Percentiles rank a stretch among this genome's conserved stretches.
phyloP scores from a whole-genome alignment of 495 filamentous ascomycete genomes.

The Podospora appendiculata region DNA sequence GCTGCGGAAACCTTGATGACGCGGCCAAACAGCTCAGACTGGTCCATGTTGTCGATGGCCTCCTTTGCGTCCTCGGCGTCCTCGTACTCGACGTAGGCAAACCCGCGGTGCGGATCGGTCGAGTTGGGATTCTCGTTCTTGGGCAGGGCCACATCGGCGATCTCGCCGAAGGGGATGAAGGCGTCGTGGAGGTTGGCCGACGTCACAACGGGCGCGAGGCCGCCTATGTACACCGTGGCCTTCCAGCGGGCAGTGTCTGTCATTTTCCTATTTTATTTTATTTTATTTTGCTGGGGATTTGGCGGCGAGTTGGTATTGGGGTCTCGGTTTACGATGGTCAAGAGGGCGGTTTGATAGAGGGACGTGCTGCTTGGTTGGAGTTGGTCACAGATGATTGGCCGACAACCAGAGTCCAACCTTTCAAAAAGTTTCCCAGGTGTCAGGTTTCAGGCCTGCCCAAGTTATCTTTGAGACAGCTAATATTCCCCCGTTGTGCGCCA shows the following conservation, averaged over 20 bases:
- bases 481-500: too few species aligned
- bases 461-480: too few species aligned
- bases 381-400: too few species aligned
- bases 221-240: slow-evolving; percentile 84
- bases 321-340: neutral
- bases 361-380: too few species aligned
- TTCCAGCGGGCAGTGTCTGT: slow-evolving; percentile 78
- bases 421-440: too few species aligned
- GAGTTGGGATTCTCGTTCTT: slow-evolving; percentile 66
- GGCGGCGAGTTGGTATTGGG: neutral
- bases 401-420: too few species aligned
- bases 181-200: slow-evolving; percentile 70
- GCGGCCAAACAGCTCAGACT: slow-evolving; percentile 87
- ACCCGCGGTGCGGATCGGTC: slow-evolving; percentile 76
- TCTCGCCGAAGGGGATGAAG: slow-evolving; percentile 94
- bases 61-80: slow-evolving; percentile 78
- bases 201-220: slow-evolving; percentile 73
- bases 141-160: slow-evolving; percentile 81
- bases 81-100: slow-evolving; percentile 96
- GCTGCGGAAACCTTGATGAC: slow-evolving; percentile 87
- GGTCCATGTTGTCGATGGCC: slow-evolving; percentile 99
- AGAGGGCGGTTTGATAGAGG: neutral
- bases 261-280: slow-evolving; percentile 37
- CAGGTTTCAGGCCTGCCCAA: too few species aligned
- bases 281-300: neutral